A percentile compares a stretch with the other conserved stretches of the same genome.
These are phyloP conservation scores for Wickerhamiella kazuoi DNA, from an alignment of 805 yeast species.

Conservation along the genomic window DNA sequence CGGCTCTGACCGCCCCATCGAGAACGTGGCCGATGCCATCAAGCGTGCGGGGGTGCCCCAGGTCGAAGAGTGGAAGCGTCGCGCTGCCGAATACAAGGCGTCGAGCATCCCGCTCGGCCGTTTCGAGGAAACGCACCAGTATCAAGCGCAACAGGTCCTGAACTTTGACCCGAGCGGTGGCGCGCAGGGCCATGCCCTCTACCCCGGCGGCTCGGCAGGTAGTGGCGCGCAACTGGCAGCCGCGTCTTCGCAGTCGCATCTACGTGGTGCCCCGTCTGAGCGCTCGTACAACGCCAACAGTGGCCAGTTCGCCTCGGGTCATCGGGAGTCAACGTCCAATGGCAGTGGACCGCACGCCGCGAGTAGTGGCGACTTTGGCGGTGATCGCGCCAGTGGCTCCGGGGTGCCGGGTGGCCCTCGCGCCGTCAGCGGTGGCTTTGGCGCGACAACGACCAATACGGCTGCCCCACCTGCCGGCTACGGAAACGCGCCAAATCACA, in stretches of 20 bases:
- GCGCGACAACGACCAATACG: not conserved
- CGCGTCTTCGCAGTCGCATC: not conserved
- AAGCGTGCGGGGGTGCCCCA: conserved; percentile 60
- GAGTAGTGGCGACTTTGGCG: not conserved
- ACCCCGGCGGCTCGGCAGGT: not conserved
- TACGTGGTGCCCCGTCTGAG: not conserved
- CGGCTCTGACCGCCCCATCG: conserved; percentile 40
- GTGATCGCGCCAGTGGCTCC: not conserved
- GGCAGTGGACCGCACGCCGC: too few species aligned
- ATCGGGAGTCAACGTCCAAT: not conserved
- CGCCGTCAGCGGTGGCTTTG: not conserved
- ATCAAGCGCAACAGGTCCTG: not conserved
- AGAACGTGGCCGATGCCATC: conserved; percentile 41
- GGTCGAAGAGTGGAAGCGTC: conserved; percentile 88
- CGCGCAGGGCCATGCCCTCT: not conserved
- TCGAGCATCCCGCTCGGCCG: conserved; percentile 52
- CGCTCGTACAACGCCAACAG: not conserved
- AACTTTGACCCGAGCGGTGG: not conserved
- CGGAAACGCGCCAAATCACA: not conserved
- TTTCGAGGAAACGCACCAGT: conserved; percentile 22
- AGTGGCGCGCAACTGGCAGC: not conserved
- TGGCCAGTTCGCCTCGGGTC: not conserved
- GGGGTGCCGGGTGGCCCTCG: not conserved
- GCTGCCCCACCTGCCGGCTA: not conserved
- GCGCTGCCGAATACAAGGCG: conserved; percentile 83